A percentile compares a stretch with the other conserved stretches of the same genome.
These are phyloP conservation scores for Zygosaccharomyces rouxii DNA, from an alignment of 805 yeast species.

Conservation along the genomic window DNA sequence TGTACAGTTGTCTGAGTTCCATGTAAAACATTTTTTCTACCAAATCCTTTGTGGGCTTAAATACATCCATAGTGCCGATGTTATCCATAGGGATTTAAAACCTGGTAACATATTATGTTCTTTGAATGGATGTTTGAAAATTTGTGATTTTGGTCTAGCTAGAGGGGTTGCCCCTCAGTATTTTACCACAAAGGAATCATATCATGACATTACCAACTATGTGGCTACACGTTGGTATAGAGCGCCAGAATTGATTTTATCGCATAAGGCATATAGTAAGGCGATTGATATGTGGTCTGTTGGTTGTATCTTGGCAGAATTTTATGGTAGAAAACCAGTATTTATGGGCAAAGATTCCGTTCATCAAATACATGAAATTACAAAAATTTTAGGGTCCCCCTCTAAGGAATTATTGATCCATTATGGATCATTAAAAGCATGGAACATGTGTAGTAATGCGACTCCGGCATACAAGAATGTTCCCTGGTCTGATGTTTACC, in stretches of 20 bases:
- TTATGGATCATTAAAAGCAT: slow-evolving; percentile 46
- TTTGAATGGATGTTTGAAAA: slow-evolving; percentile 67
- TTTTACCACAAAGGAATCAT: slow-evolving; percentile 13
- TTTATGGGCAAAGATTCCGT: slow-evolving; percentile 71
- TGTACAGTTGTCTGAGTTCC: slow-evolving; percentile 78
- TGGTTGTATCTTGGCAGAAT: slow-evolving; percentile 85
- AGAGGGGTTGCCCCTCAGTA: slow-evolving; percentile 54
- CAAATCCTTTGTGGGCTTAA: slow-evolving; percentile 83
- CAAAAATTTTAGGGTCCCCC: slow-evolving; percentile 71
- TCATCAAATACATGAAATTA: slow-evolving; percentile 67
- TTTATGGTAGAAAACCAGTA: slow-evolving; percentile 73
- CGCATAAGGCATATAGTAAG: slow-evolving; percentile 55
- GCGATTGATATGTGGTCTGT: slow-evolving; percentile 89
- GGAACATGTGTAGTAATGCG: slow-evolving; percentile 44
- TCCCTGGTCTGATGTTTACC: slow-evolving; percentile 54
- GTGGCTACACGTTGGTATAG: slow-evolving; percentile 96
- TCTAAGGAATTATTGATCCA: slow-evolving; percentile 40
- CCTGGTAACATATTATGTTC: slow-evolving; percentile 86
- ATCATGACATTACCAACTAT: slow-evolving; percentile 62
- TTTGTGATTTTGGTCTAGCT: slow-evolving; percentile 93
- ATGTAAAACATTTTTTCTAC: slow-evolving; percentile 67
- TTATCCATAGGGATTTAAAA: slow-evolving; percentile 86
- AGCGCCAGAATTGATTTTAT: slow-evolving; percentile 82
- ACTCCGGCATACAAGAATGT: slow-evolving; percentile 40
- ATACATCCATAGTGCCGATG: slow-evolving; percentile 88